Evolutionary conservation across 352 stramenopile species (phyloP), one percentile per base, ranked within the genome.

Genomic region (Phytopythium vexans): DNA sequence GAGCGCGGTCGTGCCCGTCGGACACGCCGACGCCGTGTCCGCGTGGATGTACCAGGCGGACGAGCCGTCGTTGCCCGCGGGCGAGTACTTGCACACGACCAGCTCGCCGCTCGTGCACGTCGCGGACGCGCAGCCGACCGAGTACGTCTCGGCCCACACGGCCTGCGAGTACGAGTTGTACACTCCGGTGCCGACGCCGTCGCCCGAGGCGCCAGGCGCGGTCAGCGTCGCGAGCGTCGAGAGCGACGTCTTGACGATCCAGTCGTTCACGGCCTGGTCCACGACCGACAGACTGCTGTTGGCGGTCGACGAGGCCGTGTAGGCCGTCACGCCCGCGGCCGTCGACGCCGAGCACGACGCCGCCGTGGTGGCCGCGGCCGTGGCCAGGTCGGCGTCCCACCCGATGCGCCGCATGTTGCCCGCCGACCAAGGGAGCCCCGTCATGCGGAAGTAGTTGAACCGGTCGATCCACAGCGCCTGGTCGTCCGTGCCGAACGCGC

Each of bases 131-230:
- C 81, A 91, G n/a, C 81, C 81, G 12, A 91, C 74, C 16, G 75
- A 63, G 46, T 69, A 82, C 2, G 76, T 89, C 16, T 64, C 42
- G 5, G 72, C 59, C 81, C 81, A 91, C n/a, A 91, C 52, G 36
- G 88, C 61, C 67, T 89, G 81, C 52, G 81, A 91, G 57, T 91
- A 91, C 40, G 78, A 73, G 60, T 82, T 87, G 62, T 91, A 89
- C 8, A 71, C 66, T 21, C 77, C 77, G 3, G 67, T 62, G 52
- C 81, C 81, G 15, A 91, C 68, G 0, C 60, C 52, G 1, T 85
- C 64, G n/a, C 72, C 76, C 1, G 47, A 45, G 5, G 49, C 44
- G 27, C 72, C 70, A 5, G 81, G 81, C n/a, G 80, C 72, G 0
- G 49, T 49, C 39, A 91, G 16, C 32, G 57, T 80, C 55, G 58